Conservation (phyloP, 345 rosid species). For the Populus ilicifolia region DNA sequence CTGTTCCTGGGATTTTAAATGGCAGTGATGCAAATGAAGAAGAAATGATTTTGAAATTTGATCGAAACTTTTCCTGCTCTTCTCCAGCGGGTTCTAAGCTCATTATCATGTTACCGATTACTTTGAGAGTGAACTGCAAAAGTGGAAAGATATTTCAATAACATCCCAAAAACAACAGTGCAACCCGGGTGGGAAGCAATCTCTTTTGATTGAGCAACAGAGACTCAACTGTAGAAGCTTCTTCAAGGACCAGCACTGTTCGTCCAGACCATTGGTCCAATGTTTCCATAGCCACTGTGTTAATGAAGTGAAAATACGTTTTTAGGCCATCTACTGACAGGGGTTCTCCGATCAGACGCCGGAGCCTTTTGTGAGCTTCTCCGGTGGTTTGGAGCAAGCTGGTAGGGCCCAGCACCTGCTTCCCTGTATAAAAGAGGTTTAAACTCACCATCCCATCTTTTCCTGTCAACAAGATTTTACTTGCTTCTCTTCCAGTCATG, state of each 20-base stretch:
- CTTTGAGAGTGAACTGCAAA: conserved; percentile 63
- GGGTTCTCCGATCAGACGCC: conserved; percentile 55
- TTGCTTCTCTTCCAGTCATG: conserved; percentile 68
- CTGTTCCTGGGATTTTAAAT: conserved; percentile 61
- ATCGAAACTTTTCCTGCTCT: conserved; percentile 57
- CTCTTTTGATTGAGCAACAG: background rate
- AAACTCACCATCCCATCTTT: conserved; percentile 72
- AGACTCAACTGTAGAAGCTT: conserved; percentile 62
- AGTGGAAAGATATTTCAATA: background rate
- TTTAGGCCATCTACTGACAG: conserved; percentile 58
- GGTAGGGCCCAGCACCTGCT: conserved; percentile 55
- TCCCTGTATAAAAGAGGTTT: conserved; percentile 63
- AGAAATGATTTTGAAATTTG: conserved; percentile 61
- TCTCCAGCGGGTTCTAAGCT: conserved; percentile 59
- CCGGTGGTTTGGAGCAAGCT: conserved; percentile 63
- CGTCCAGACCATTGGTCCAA: conserved; percentile 49
- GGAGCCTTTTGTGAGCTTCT: conserved; percentile 53
- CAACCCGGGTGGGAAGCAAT: background rate
- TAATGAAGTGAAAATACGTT: conserved; percentile 55
- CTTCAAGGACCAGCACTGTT: conserved; percentile 50
- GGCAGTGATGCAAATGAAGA: conserved; percentile 66
- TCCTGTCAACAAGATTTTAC: conserved; percentile 60
- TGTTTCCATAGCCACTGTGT: conserved; percentile 42
- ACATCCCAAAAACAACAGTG: background rate
- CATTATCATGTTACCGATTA: conserved; percentile 70